phyloP scores from a whole-genome alignment of 2,329 filamentous ascomycete species.

The Lachnellula hyalina region DNA sequence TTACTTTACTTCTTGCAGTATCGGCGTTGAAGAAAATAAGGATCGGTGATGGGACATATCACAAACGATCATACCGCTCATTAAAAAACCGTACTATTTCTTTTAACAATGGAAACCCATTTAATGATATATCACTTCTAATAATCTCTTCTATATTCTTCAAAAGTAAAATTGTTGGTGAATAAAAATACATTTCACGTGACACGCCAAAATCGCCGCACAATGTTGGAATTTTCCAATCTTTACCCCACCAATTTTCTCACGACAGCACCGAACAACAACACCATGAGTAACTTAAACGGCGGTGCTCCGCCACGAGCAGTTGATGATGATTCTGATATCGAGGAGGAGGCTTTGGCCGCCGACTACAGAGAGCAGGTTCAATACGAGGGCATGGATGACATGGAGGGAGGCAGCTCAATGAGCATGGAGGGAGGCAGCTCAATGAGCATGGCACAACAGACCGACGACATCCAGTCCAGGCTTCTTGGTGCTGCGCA shows the following conservation, averaged over 20 bases:
- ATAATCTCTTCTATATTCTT: too few relatives aligned
- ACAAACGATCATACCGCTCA: too few relatives aligned
- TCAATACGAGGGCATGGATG: constrained; percentile 82
- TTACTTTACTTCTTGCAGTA: too few relatives aligned
- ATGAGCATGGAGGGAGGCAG: constrained; percentile 66
- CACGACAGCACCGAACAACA: constrained; percentile 6
- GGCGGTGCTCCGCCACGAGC: constrained; percentile 54
- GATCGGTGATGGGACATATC: too few relatives aligned
- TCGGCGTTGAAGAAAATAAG: too few relatives aligned
- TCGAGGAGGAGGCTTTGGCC: constrained; percentile 91
- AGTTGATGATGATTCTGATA: constrained; percentile 79
- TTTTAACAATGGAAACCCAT: too few relatives aligned
- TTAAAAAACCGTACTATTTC: too few relatives aligned
- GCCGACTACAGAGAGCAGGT: constrained; percentile 96
- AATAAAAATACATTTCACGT: not conserved
- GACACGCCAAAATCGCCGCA: constrained; percentile 1
- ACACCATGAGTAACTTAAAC: constrained; percentile 56
- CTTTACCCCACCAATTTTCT: constrained; percentile 9
- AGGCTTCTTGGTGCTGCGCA: constrained; percentile 88
- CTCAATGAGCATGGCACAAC: constrained; percentile 64
- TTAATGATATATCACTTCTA: too few relatives aligned
- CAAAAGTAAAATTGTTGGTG: not conserved
- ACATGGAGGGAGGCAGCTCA: constrained; percentile 70
- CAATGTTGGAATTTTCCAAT: constrained; percentile 17
- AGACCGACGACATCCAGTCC: constrained; percentile 87